A percentile compares a stretch with the other conserved stretches of the same genome.
Evolutionary conservation across 148 eudicot genomes (phyloP).

Genomic region (Chenopodium album): DNA sequence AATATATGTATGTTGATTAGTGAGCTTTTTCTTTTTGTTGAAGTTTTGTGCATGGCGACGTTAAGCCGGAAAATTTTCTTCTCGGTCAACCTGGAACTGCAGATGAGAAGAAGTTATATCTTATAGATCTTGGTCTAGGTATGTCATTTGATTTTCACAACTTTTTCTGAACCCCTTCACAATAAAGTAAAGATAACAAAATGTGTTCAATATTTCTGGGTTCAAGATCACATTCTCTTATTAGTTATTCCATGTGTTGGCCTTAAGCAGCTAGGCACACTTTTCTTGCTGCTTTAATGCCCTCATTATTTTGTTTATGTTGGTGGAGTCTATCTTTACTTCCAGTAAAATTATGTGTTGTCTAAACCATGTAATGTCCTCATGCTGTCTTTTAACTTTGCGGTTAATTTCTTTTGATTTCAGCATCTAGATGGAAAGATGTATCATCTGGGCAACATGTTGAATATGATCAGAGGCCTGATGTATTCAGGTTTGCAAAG

Average conservation of each 20-base stretch:
- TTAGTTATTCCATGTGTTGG: neutral
- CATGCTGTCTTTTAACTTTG: constrained; percentile 12
- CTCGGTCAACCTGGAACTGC: constrained; percentile 82
- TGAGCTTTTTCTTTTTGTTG: constrained; percentile 12
- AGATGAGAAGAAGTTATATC: constrained; percentile 92
- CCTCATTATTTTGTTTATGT: neutral
- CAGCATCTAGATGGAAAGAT: constrained; percentile 95
- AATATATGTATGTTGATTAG: neutral
- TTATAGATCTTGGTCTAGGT: constrained; percentile 95
- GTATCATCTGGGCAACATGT: constrained; percentile 84
- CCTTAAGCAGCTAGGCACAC: neutral
- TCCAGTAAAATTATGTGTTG: neutral
- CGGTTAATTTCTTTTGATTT: constrained; percentile 23
- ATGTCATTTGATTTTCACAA: constrained; percentile 21
- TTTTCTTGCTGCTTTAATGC: neutral
- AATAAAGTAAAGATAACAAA: too few relatives aligned
- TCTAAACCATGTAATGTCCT: neutral
- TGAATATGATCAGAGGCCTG: constrained; percentile 95
- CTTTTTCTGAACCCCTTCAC: too few relatives aligned
- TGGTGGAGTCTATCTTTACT: neutral
- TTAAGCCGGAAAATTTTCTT: constrained; percentile 88
- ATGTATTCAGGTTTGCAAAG: constrained; percentile 76
- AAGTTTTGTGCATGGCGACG: constrained; percentile 97
- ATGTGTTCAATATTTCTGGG: neutral
- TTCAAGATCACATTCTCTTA: neutral